Evolutionary conservation across 768 basidiomycete genomes (phyloP).

Genomic region (Astraeus odoratus): DNA sequence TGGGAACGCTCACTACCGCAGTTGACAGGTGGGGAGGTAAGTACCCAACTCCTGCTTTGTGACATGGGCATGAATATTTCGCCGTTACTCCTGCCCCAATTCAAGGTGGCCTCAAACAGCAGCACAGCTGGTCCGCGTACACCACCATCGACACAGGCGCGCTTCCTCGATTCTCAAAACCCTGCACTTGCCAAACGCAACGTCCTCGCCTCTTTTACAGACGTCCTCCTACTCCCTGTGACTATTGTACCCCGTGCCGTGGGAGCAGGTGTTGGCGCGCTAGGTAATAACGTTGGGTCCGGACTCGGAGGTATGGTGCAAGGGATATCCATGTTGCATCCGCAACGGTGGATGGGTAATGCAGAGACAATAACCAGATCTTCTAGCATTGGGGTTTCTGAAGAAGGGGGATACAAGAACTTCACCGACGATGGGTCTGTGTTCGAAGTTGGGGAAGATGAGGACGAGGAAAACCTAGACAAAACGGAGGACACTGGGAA

Average conservation of each 20-base stretch:
- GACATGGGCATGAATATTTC: background rate
- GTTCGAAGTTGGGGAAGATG: slow-evolving; percentile 45
- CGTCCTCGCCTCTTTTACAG: slow-evolving; percentile 87
- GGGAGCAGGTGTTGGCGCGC: slow-evolving; percentile 58
- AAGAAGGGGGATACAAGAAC: slow-evolving; percentile 16
- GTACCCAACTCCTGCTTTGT: slow-evolving; percentile 10
- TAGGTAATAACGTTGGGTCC: slow-evolving; percentile 52
- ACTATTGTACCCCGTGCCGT: slow-evolving; percentile 89
- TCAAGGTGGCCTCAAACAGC: slow-evolving; percentile 6
- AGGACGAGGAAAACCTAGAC: slow-evolving; percentile 17
- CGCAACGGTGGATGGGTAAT: slow-evolving; percentile 71
- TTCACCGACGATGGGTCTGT: slow-evolving; percentile 32
- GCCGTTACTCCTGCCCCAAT: background rate
- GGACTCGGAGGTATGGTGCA: slow-evolving; percentile 70
- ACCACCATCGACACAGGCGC: slow-evolving; percentile 27
- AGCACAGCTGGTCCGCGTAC: background rate
- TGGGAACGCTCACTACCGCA: slow-evolving; percentile 61
- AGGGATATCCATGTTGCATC: slow-evolving; percentile 86
- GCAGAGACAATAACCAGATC: slow-evolving; percentile 1
- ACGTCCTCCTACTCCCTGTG: slow-evolving; percentile 84
- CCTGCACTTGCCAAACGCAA: slow-evolving; percentile 90
- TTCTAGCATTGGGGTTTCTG: background rate
- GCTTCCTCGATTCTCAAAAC: slow-evolving; percentile 80
- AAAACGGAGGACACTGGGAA: slow-evolving; percentile 14
- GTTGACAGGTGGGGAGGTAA: slow-evolving; percentile 30